These are phyloP conservation scores for Zhuliangozyma parablackwelliae DNA, from an alignment of 1,139 yeast genomes.

Conservation along the genomic window DNA sequence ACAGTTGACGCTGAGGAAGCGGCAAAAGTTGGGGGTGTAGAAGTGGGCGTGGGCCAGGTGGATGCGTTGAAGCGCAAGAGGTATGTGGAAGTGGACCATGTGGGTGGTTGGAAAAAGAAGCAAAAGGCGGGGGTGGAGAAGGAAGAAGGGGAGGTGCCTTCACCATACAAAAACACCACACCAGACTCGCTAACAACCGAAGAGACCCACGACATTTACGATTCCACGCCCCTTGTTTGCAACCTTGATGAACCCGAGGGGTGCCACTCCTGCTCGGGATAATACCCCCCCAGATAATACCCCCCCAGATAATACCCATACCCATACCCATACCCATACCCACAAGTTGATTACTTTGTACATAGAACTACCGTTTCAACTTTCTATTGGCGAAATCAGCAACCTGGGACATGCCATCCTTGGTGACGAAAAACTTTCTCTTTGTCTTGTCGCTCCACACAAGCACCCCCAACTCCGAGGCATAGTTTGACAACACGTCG, in stretches of 20 bases:
- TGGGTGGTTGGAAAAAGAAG: conserved; percentile 1
- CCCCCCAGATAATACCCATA: background rate
- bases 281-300: background rate
- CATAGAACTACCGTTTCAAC: conserved; percentile 12
- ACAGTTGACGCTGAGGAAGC: conserved; percentile 56
- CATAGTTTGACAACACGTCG: conserved; percentile 68
- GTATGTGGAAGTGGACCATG: conserved; percentile 12
- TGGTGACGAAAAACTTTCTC: conserved; percentile 73
- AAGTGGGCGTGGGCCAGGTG: no score
- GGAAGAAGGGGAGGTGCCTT: background rate
- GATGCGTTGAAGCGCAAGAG: conserved; percentile 15
- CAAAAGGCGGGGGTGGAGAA: no score
- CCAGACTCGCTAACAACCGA: no score
- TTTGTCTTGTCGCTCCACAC: conserved; percentile 76
- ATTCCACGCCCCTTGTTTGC: conserved; percentile 37
- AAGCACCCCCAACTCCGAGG: conserved; percentile 85
- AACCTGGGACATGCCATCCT: conserved; percentile 84
- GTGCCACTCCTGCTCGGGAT: conserved; percentile 49
- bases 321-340: background rate
- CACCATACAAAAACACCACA: no score
- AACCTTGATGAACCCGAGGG: conserved; percentile 27
- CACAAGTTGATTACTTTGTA: background rate
- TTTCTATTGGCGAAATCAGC: conserved; percentile 80
- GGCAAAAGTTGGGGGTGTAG: background rate
- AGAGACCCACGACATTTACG: conserved; percentile 23